Evolutionary conservation across 768 basidiomycete genomes (phyloP), one percentile per base, ranked within the genome.

Genomic region (Panaeolus papilionaceus): DNA sequence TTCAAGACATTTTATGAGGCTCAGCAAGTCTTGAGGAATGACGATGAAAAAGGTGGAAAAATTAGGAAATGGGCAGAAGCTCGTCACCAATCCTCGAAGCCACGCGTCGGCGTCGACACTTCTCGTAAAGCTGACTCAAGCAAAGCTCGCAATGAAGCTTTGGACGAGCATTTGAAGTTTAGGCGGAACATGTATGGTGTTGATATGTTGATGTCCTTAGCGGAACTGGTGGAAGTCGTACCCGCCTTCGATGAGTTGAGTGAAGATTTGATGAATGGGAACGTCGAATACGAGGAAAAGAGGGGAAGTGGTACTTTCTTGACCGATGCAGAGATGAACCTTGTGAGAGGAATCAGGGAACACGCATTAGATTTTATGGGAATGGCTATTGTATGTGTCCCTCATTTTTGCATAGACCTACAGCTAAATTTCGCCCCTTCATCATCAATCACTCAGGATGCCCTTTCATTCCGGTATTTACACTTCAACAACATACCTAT

Each of bases 191-290:
- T 83, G 65, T 83, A 83, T 54, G 89, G 88, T 5, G 72, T 83
- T 14, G 75, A 77, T 45, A 78, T 90, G 74, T 74, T 85, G 8
- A 79, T 90, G 61, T 82, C 83, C 68, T 76, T 91, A 67, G 78
- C 88, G 40, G 83, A 89, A 68, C 79, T 87, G 66, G 79, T 84
- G 0, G 85, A 84, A 51, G 84, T 85, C n/a, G 72, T 86, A 33
- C 79, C 83, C 0, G 78, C 80, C 11, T 68, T 73, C 20, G 71
- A 72, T 65, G 70, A 71, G 23, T 20, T 38, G 16, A 51, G 64
- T 23, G 65, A 47, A 20, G 67, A 62, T 28, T 16, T 58, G 3
- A 58, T 37, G 14, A 28, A 7, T 14, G 54, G 33, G 14, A 33
- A 33, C 33, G 54, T 12, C 4, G 54, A 37, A 33, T 23, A 28